A percentile compares a stretch with the other conserved stretches of the same genome.
Conservation (phyloP, 2,329 filamentous ascomycete species). For the Exophiala calicioides region DNA sequence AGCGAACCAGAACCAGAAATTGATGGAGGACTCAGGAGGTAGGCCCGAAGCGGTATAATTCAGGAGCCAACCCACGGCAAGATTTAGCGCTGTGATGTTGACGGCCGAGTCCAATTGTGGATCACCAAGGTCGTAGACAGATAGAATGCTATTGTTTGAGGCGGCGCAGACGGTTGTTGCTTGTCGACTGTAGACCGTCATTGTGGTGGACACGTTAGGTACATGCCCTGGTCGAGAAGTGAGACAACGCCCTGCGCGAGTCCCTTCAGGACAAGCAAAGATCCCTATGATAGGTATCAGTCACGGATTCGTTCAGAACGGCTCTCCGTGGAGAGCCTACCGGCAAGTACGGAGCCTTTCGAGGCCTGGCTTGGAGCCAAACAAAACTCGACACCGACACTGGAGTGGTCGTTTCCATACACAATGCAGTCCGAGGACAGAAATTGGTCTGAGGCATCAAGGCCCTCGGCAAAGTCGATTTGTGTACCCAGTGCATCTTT, state of each 20-base stretch:
- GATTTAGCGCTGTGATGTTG: background rate
- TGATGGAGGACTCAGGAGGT: background rate
- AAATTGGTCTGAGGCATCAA: background rate
- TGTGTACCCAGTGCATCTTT: background rate
- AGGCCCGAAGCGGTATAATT: background rate
- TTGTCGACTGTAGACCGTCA: background rate
- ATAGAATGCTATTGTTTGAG: conserved; percentile 6
- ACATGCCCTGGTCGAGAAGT: no score
- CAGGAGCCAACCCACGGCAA: conserved; percentile 1
- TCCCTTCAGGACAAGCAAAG: no score
- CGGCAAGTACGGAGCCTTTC: background rate
- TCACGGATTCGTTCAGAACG: no score
- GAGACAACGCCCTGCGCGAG: no score
- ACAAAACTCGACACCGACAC: background rate
- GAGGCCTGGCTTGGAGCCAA: background rate
- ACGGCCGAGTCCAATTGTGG: background rate
- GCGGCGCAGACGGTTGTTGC: background rate
- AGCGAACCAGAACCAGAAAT: background rate
- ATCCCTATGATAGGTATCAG: no score
- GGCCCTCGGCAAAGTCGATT: background rate
- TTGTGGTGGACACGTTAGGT: background rate
- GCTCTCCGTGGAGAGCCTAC: no score
- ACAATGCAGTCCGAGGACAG: background rate
- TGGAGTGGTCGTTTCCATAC: background rate
- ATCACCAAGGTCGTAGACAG: background rate